Evolutionary conservation across 108 stramenopile species (phyloP).

Genomic region (Fragilariopsis cylindrus): DNA sequence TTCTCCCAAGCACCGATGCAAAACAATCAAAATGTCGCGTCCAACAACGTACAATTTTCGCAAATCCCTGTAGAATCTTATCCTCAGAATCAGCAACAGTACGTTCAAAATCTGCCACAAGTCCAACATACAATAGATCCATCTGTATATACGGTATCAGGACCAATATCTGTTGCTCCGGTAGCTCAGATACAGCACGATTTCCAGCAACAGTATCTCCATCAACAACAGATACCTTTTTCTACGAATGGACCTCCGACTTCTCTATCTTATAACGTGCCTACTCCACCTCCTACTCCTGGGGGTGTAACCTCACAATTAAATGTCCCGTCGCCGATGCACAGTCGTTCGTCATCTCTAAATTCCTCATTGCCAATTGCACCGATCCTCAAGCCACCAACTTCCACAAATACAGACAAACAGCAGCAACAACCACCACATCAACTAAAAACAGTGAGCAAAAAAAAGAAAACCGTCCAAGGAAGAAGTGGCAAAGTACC

Average conservation of each 20-base stretch:
- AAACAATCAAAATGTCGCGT: slow-evolving; percentile 8
- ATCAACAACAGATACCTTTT: too few relatives aligned
- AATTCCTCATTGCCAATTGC: too few relatives aligned
- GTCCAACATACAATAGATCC: not conserved
- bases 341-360: too few relatives aligned
- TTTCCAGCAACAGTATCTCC: too few relatives aligned
- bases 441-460: too few relatives aligned
- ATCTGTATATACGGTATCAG: not conserved
- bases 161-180: not conserved
- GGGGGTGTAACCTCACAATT: not conserved
- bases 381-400: too few relatives aligned
- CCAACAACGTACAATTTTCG: not conserved
- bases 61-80: not conserved
- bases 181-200: too few relatives aligned
- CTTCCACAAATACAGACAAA: too few relatives aligned
- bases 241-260: not conserved
- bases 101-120: not conserved
- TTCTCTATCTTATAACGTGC: not conserved
- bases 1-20: slow-evolving; percentile 5
- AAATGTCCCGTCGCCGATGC: slow-evolving; percentile 16
- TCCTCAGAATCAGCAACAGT: not conserved
- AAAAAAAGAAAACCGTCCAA: too few relatives aligned
- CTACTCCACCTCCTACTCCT: slow-evolving; percentile 11
- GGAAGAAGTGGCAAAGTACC: too few relatives aligned
- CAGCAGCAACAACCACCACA: too few relatives aligned